These are phyloP conservation scores for Oldenlandia corymbosa DNA, from an alignment of 257 asterid genomes.

Conservation along the genomic window DNA sequence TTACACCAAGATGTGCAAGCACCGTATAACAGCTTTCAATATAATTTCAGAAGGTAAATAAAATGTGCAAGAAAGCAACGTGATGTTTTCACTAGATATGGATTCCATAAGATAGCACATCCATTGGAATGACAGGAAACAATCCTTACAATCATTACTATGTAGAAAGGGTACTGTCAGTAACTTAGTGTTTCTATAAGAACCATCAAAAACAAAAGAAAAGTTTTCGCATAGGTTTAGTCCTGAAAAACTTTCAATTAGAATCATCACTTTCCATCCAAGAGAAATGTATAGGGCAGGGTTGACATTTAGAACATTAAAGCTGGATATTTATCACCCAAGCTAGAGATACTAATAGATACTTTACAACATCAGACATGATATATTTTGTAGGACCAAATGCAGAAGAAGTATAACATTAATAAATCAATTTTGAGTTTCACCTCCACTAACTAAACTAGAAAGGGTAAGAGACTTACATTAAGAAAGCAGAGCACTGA, in stretches of 20 bases:
- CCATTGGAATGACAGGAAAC: no score
- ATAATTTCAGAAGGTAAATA: no score
- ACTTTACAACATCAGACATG: neutral
- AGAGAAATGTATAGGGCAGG: no score
- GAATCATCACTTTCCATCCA: neutral
- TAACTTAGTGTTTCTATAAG: no score
- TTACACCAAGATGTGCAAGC: neutral
- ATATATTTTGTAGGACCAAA: neutral
- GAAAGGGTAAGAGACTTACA: constrained; percentile 37
- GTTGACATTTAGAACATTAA: no score
- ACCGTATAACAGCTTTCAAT: no score
- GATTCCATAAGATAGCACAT: neutral
- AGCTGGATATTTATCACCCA: neutral
- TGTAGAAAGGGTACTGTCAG: no score
- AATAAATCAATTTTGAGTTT: neutral
- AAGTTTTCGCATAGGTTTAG: neutral
- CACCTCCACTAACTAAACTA: neutral
- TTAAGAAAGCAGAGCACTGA: constrained; percentile 86
- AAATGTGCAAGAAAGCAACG: neutral
- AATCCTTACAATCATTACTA: no score
- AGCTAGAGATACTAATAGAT: neutral
- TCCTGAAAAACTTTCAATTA: no score
- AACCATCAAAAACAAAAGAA: neutral
- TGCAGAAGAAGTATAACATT: neutral
- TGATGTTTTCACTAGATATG: neutral